Base-by-base conservation (phyloP, 371 early-diverging fungal genomes). In the Entomophthora muscae region DNA sequence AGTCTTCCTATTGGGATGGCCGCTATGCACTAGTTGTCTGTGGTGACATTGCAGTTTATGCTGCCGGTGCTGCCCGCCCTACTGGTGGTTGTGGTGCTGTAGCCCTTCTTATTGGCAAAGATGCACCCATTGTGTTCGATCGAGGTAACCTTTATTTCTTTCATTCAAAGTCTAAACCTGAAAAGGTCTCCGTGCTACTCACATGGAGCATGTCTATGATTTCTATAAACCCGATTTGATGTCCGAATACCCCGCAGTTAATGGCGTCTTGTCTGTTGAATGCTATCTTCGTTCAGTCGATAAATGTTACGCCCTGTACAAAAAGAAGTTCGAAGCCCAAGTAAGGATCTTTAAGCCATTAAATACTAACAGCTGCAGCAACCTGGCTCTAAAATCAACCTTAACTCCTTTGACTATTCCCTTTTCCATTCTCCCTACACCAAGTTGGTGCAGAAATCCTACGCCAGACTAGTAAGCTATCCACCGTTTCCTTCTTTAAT, bases 181-280 rank as follows among this genome's bases (percentile, higher is more conserved):
- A n/a, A 23, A 64, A 74, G 80, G 90, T 67, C 78, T 94, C 52
- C 86, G 96, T 53, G 76, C 85, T 62, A 90, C 93, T 28, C 89
- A 90, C 74, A 93, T 98, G 90, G 89, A 91, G 70, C 95, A 98
- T 74, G 86, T 85, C 57, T 97, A 89, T 75, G 99, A 98, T 72
- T 98, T 98, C 68, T 84, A 93, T 83, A 98, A 98, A 83, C 97
- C 98, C 65, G 87, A 93, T 74, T 81, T 93, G 69, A 84, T 86
- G 66, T 90, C 91, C 63, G 97, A 95, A 74, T 97, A 87, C 78
- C 97, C 98, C 55, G 85, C 84, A 52, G 93, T 98, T 33, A 94
- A 98, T 72, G 99, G 98, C 31, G 85, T 84, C 52, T 83, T 93
- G 64, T 90, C 93, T 54, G 87, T 91, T 77, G 78, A 79, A 12